Evolutionary conservation across 2,329 filamentous ascomycete species (phyloP).

Genomic region (Arthrobotrys pseudoclavata): DNA sequence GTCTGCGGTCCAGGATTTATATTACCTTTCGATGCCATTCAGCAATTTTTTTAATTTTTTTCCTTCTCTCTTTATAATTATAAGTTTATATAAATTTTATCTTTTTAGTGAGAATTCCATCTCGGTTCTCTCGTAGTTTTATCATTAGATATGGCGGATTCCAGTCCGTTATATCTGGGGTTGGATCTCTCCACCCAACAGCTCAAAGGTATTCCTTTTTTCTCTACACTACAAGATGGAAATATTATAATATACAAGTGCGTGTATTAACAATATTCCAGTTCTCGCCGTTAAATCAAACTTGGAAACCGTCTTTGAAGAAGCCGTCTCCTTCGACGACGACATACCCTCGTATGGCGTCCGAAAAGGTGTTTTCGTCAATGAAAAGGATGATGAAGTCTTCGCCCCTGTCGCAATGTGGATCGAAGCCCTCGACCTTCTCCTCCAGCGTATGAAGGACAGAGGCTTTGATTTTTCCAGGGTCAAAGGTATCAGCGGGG

Average conservation of each 20-base stretch:
- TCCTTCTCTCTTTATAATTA: background rate
- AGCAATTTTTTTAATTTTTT: background rate
- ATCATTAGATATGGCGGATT: slow-evolving; percentile 64
- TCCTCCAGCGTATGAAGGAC: slow-evolving; percentile 79
- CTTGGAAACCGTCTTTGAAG: slow-evolving; percentile 83
- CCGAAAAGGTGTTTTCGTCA: slow-evolving; percentile 87
- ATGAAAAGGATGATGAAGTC: slow-evolving; percentile 86
- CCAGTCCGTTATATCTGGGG: slow-evolving; percentile 81
- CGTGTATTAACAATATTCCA: slow-evolving; percentile 65
- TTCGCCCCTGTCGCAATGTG: slow-evolving; percentile 94
- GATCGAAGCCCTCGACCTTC: slow-evolving; percentile 91
- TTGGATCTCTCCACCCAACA: slow-evolving; percentile 98
- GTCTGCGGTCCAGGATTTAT: slow-evolving; percentile 40
- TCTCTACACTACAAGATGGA: background rate
- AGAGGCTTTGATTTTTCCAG: slow-evolving; percentile 79
- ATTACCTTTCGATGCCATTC: slow-evolving; percentile 12
- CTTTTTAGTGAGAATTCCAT: background rate
- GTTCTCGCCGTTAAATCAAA: slow-evolving; percentile 86
- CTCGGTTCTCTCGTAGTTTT: background rate
- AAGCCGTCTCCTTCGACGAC: slow-evolving; percentile 94
- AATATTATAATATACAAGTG: background rate
- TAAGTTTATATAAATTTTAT: background rate
- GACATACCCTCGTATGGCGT: slow-evolving; percentile 84
- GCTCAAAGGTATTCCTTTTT: slow-evolving; percentile 79
- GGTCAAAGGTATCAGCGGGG: slow-evolving; percentile 86